Evolutionary conservation across 1,139 yeast genomes (phyloP), one percentile per base, ranked within the genome.

Genomic region (Ogataea hybrid): DNA sequence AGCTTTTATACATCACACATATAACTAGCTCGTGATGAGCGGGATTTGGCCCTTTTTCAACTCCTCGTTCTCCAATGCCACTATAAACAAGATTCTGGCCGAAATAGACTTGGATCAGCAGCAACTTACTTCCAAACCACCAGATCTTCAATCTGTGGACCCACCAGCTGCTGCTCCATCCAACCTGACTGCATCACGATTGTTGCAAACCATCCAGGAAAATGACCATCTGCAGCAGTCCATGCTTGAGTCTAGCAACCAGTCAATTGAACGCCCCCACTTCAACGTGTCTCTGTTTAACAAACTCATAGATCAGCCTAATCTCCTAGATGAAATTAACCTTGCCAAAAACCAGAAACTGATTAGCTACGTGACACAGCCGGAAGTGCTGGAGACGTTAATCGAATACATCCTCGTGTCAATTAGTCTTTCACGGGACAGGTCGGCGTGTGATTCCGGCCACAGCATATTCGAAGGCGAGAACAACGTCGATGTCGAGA

Each of bases 271-370:
- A 2, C 43, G 34, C 8, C 31, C 41, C 4, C 28, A 18, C 11
- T 37, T 61, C 31, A 62, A 60, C 36, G 45, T 58, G 4, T 33
- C 46, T 6, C 39, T 84, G 4, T 70, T 90, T 48, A 70, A 77
- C 48, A 85, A 84, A 53, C 67, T 90, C 34, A 68, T 90, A 49
- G 95, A 88, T 58, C 96, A 90, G 58, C 88, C 81, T 46, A 96
- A 89, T 56, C 67, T 90, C 47, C 69, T 88, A 25, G 95, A 89
- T 54, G 97, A 90, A 61, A 71, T 90, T 32, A 61, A 56, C 32
- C 71, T 84, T 57, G 78, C 89, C 34, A 89, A 94, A 52, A 90
- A 90, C 61, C 79, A 89, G 35, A 79, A 83, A 64, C 73, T 90
- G 42, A 73, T 88, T 49, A 88, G 83, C 61, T 89, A 83, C 59